Base-by-base conservation (phyloP, 73 alveolate species). In the Paramecium biaurelia region DNA sequence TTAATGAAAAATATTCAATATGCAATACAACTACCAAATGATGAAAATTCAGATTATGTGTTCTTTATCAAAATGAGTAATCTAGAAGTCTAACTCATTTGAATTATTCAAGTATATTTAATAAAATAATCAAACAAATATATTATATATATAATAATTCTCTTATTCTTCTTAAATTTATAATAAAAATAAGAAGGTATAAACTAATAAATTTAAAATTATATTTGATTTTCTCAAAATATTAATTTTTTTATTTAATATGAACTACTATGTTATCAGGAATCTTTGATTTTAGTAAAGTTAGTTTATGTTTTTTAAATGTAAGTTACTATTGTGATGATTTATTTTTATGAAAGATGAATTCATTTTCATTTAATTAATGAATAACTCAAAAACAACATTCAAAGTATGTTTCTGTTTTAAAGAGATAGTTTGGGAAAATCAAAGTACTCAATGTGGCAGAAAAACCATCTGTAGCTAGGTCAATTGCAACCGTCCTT, bases 391-490 rank as follows among this genome's bases (percentile, higher is more conserved):
- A 18, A 53, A 21, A 53, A 53, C 68, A 53, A 34, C 15, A 53
- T 1, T 53, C 7, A 53, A 53, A 34, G 68, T 53, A 53, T 53
- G 68, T 53, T 53, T 53, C 28, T 53, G 11, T 18, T 3, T 18
- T 53, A 53, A 47, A 18, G 30, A 7, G 68, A 53, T 53, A 53
- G 68, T 18, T 23, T 67, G 84, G 45, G 21, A 67, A 67, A 32
- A 20, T 68, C n/a, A 86, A 12, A 35, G 95, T 97, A 56, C 94
- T 98, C 92, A 97, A 97, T 94, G 99, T 98, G 7, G 99, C 99
- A 2, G 99, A 98, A 93, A 98, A 98, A 85, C 99, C 99, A 9
- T 97, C 99, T 12, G 99, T 98, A 2, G 99, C 99, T 35, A 97
- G 95, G 88, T 97, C 96, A 57, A 98, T 98, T 15, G 90, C 99